These are phyloP conservation scores for Starmerella scarabaei DNA, from an alignment of 805 yeast species.

Conservation along the genomic window DNA sequence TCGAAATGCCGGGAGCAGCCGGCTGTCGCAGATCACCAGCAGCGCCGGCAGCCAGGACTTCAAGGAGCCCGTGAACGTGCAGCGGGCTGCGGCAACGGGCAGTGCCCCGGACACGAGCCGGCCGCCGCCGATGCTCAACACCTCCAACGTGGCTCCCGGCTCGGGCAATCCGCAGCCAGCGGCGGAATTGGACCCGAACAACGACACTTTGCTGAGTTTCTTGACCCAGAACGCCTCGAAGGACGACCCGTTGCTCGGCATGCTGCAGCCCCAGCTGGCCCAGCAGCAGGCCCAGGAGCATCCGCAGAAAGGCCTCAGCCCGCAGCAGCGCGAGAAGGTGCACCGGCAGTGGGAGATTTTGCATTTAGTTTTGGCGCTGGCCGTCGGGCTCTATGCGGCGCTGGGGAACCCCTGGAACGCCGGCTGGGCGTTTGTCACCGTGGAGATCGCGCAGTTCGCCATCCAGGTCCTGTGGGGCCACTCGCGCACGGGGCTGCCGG, in stretches of 20 bases:
- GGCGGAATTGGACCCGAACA: background rate
- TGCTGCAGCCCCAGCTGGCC: background rate
- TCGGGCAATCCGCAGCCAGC: background rate
- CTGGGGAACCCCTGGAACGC: conserved; percentile 17
- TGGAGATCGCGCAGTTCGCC: conserved; percentile 20
- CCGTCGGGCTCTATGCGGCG: conserved; percentile 20
- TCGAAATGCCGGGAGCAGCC: conserved; percentile 21
- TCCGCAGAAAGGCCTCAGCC: background rate
- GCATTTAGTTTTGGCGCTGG: conserved; percentile 17
- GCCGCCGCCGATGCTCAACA: background rate
- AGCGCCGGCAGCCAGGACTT: conserved; percentile 19
- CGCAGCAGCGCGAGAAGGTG: conserved; percentile 1
- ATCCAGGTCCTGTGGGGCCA: conserved; percentile 21
- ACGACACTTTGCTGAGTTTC: conserved; percentile 5
- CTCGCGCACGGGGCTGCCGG: conserved; percentile 16
- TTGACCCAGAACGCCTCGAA: conserved; percentile 1
- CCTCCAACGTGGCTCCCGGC: background rate
- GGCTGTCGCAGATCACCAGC: conserved; percentile 26
- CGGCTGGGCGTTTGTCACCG: conserved; percentile 18
- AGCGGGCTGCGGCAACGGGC: background rate
- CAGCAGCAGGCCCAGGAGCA: conserved; percentile 1
- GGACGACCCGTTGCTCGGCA: conserved; percentile 2
- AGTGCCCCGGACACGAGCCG: background rate
- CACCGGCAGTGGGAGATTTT: conserved; percentile 11
- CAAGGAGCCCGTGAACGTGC: conserved; percentile 10